Evolutionary conservation across 148 eudicot genomes (phyloP).

Genomic region (Fagopyrum esculentum): DNA sequence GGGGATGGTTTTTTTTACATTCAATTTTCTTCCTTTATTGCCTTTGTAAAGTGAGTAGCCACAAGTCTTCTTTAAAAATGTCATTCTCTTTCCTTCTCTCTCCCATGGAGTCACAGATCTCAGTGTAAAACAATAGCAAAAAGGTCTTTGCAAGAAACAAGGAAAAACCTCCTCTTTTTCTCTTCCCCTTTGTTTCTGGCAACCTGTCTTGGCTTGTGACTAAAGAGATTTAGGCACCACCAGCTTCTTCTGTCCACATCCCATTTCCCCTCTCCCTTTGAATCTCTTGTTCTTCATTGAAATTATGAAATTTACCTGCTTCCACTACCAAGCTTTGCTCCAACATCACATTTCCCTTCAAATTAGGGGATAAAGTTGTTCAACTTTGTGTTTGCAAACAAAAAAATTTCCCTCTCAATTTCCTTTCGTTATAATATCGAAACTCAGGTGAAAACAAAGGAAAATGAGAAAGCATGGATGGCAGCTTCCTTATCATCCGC

Average conservation of each 20-base stretch:
- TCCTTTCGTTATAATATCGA: slow-evolving; percentile 4
- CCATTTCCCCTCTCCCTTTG: not conserved
- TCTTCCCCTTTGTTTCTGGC: not conserved
- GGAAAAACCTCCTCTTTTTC: slow-evolving; percentile 10
- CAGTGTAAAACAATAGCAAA: slow-evolving; percentile 3
- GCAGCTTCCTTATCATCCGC: slow-evolving; percentile 97
- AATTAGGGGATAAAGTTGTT: not conserved
- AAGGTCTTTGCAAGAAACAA: not conserved
- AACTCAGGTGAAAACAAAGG: not conserved
- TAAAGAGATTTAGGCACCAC: not conserved
- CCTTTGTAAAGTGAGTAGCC: not conserved
- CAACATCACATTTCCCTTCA: not conserved
- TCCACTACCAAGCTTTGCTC: slow-evolving; percentile 3
- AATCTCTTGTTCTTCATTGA: not conserved
- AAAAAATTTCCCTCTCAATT: not conserved
- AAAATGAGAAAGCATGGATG: slow-evolving; percentile 97
- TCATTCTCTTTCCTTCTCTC: not conserved
- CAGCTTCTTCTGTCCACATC: slow-evolving; percentile 13
- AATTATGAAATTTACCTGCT: slow-evolving; percentile 6
- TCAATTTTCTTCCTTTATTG: not conserved
- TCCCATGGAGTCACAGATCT: slow-evolving; percentile 9
- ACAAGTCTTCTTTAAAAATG: not conserved
- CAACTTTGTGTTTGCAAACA: not conserved
- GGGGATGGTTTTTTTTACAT: not conserved
- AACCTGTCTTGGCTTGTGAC: slow-evolving; percentile 1